These are phyloP conservation scores for Colletotrichum ledebouriae DNA, from an alignment of 2,329 filamentous ascomycete genomes.

Conservation along the genomic window DNA sequence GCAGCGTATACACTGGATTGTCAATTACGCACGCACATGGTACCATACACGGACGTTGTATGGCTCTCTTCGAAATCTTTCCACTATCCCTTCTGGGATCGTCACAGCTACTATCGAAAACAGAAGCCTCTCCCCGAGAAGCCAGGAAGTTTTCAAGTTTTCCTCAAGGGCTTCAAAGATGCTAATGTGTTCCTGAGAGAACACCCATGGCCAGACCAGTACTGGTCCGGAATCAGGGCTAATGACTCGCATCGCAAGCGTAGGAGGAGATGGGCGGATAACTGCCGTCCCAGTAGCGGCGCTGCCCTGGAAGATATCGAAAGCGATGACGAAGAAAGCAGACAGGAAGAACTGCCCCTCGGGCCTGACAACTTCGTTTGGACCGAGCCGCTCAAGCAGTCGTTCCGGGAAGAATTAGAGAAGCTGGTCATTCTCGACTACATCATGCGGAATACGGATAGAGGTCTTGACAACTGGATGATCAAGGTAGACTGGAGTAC, in stretches of 20 bases:
- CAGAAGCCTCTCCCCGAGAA: conserved; percentile 90
- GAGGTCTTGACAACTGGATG: conserved; percentile 99
- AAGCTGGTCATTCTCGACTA: conserved; percentile 98
- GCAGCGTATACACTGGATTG: conserved; percentile 95
- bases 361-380: conserved; percentile 77
- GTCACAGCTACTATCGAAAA: conserved; percentile 87
- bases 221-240: conserved; percentile 77
- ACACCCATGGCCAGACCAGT: conserved; percentile 96
- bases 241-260: conserved; percentile 76
- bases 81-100: conserved; percentile 98
- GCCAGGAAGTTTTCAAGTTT: conserved; percentile 96
- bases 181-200: conserved; percentile 95
- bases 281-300: conserved; percentile 41
- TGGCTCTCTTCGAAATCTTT: conserved; percentile 96
- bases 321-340: conserved; percentile 64
- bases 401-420: conserved; percentile 94
- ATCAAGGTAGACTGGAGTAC: conserved; percentile 92
- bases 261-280: conserved; percentile 63
- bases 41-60: conserved; percentile 96
- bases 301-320: conserved; percentile 58
- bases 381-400: conserved; percentile 90
- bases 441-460: conserved; percentile 98
- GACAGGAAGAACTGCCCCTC: conserved; percentile 53
- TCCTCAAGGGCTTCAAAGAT: conserved; percentile 96
- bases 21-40: conserved; percentile 89